Conservation (phyloP, 2,329 filamentous ascomycete genomes). For the Hypoxylon sp. region DNA sequence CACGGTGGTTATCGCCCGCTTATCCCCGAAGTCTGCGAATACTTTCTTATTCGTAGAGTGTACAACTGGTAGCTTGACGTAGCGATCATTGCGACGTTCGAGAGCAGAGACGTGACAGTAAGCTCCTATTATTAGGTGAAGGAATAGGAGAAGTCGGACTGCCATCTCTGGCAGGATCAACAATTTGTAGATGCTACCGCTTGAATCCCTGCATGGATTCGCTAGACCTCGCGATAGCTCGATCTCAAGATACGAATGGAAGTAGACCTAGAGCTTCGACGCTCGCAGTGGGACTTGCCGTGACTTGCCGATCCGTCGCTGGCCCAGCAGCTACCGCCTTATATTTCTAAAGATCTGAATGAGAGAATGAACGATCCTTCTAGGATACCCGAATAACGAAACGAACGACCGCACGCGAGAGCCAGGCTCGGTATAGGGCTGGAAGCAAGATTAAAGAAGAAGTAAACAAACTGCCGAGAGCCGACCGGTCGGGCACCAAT, state of each 20-base stretch:
- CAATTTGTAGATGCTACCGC: conserved; percentile 14
- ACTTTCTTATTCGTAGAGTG: conserved; percentile 58
- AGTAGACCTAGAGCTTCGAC: background rate
- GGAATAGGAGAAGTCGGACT: conserved; percentile 32
- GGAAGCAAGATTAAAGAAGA: conserved; percentile 22
- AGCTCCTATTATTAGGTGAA: conserved; percentile 45
- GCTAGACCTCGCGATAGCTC: conserved; percentile 5
- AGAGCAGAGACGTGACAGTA: conserved; percentile 36
- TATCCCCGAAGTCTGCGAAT: conserved; percentile 57
- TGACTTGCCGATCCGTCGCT: conserved; percentile 19
- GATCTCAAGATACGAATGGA: conserved; percentile 12
- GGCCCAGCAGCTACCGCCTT: conserved; percentile 23
- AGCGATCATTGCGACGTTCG: conserved; percentile 54
- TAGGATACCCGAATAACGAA: conserved; percentile 32
- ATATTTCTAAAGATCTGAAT: conserved; percentile 1
- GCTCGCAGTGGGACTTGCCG: conserved; percentile 2
- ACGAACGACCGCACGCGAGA: conserved; percentile 20
- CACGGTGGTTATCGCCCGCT: conserved; percentile 55
- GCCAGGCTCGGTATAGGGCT: conserved; percentile 10
- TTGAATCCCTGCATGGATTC: conserved; percentile 28
- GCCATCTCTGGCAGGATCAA: conserved; percentile 36
- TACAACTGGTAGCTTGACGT: conserved; percentile 58
- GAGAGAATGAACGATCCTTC: conserved; percentile 21
- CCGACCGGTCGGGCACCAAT: conserved; percentile 36
- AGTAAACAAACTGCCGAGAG: conserved; percentile 24